Evolutionary conservation across 2,329 filamentous ascomycete species (phyloP), one percentile per base, ranked within the genome.

Genomic region (Biscogniauxia sp.): DNA sequence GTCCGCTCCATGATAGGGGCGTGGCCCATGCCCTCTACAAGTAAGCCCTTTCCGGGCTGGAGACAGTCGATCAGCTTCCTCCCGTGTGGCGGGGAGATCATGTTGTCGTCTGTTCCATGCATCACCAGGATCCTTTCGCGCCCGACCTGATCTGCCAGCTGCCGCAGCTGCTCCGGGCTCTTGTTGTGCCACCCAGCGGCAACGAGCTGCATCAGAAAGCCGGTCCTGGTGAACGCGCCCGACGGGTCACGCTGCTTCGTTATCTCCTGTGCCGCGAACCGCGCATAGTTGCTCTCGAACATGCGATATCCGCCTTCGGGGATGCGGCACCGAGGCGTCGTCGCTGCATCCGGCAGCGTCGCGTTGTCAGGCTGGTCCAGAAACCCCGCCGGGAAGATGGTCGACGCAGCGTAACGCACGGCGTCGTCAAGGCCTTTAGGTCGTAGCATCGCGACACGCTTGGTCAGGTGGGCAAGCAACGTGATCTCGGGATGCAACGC

Each of bases 151-250:
- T 92, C 86, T 0, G 83, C 89, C 64, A 96, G 79, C 63, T 82
- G 77, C 65, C 76, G 77, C 53, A 96, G 75, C 75, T 96, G 88
- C 61, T 77, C 82, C 0, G 83, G 74, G 13, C 82, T 86, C 80
- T 96, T 96, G 74, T 85, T 78, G 74, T 97, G 93, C 84, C 91
- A 91, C 0, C 87, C 90, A 0, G 89, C 91, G 0, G 92, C 93
- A 55, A 92, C 79, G 2, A 91, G 83, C 78, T 97, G 93, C 67
- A 91, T 79, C 32, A 95, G 72, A 73, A 95, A 92, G 1, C 90
- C 91, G 32, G 79, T 80, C 53, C 80, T 81, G 3, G 84, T 85
- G 73, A 92, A 94, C 5, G 79, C 65, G 6, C 62, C 79, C 0
- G 80, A 77, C 0, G 81, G 77, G 60, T 90, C 82, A 17, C 80